Evolutionary conservation across 495 filamentous ascomycete genomes (phyloP).

Genomic region (Penicillium macrosclerotiorum): DNA sequence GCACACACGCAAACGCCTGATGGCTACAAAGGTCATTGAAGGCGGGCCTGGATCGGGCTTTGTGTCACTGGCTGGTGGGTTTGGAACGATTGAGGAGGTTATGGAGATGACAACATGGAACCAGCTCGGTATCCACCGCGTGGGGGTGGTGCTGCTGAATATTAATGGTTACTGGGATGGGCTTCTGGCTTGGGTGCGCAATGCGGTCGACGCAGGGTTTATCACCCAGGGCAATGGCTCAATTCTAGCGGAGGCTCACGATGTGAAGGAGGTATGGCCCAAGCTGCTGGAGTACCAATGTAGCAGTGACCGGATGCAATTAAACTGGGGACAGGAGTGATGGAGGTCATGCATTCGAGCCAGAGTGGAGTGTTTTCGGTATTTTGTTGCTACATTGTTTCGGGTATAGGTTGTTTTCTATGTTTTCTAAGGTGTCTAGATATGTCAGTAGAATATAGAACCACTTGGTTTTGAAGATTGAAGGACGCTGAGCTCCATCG

Average conservation of each 20-base stretch:
- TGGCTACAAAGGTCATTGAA: constrained; percentile 80
- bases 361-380: background rate
- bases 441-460: constrained; percentile 1
- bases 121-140: constrained; percentile 88
- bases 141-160: constrained; percentile 79
- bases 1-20: constrained; percentile 90
- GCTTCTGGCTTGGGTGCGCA: constrained; percentile 76
- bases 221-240: constrained; percentile 62
- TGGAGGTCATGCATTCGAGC: background rate
- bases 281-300: constrained; percentile 72
- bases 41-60: constrained; percentile 85
- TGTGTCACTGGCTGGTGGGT: constrained; percentile 84
- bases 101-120: constrained; percentile 98
- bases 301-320: constrained; percentile 67
- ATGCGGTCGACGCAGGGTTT: constrained; percentile 73
- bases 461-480: background rate
- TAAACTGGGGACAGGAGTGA: constrained; percentile 77
- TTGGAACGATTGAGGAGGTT: constrained; percentile 93
- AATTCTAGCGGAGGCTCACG: constrained; percentile 76
- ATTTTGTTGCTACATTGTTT: background rate
- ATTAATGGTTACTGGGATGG: constrained; percentile 90
- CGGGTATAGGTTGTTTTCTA: background rate
- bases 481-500: constrained; percentile 5
- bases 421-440: constrained; percentile 3
- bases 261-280: constrained; percentile 67